phyloP scores from a whole-genome alignment of 2,329 filamentous ascomycete species.

The Scytalidium sp. region DNA sequence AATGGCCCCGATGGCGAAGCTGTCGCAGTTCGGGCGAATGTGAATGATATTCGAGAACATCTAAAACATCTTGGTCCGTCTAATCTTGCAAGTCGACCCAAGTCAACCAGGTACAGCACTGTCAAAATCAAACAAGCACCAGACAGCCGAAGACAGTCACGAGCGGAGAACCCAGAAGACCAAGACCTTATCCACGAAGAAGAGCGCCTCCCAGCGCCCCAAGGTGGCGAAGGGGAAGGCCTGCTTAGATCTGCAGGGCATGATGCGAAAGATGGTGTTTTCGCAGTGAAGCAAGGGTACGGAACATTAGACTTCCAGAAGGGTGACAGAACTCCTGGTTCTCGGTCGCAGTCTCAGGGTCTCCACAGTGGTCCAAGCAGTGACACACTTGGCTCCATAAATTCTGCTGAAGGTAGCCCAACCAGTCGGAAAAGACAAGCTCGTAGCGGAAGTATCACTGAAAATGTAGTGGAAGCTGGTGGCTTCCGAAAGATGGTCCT shows the following conservation, averaged over 20 bases:
- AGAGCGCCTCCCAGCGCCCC: conserved; percentile 37
- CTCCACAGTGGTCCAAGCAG: conserved; percentile 19
- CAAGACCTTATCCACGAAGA: conserved; percentile 37
- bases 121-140: conserved; percentile 62
- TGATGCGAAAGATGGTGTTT: conserved; percentile 63
- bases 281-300: conserved; percentile 55
- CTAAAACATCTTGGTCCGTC: conserved; percentile 65
- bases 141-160: conserved; percentile 17
- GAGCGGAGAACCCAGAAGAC: conserved; percentile 35
- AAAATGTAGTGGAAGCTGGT: conserved; percentile 71
- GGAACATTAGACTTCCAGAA: conserved; percentile 36
- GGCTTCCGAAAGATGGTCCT: conserved; percentile 75
- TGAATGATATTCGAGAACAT: conserved; percentile 61
- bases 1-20: conserved; percentile 51
- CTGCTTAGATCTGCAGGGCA: conserved; percentile 50
- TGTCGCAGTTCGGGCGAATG: conserved; percentile 56
- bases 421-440: conserved; percentile 44
- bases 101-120: conserved; percentile 57
- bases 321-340: conserved; percentile 5
- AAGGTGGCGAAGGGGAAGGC: conserved; percentile 51
- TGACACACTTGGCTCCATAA: conserved; percentile 24
- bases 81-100: conserved; percentile 63
- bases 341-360: not conserved
- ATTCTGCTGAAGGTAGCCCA: conserved; percentile 25
- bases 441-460: conserved; percentile 74